phyloP scores from a whole-genome alignment of 2,329 filamentous ascomycete genomes.

The Pyrenophora graminea region DNA sequence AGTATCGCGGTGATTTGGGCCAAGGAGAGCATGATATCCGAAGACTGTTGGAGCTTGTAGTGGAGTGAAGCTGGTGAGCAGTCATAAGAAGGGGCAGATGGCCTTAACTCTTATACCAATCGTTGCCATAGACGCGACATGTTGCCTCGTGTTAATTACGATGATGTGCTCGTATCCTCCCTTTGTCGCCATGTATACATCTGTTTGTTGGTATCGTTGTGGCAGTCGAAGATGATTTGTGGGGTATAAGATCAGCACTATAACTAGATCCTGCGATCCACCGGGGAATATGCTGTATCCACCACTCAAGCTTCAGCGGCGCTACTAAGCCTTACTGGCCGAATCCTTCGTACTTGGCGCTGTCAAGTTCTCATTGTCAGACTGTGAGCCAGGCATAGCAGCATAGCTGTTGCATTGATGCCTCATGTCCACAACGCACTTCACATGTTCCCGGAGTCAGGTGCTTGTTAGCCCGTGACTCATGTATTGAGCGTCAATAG shows the following conservation, averaged over 20 bases:
- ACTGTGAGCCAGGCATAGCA: conserved; percentile 25
- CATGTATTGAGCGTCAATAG: background rate
- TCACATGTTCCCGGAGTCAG: background rate
- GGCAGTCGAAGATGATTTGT: conserved; percentile 5
- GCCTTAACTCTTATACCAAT: conserved; percentile 37
- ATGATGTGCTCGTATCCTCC: conserved; percentile 9
- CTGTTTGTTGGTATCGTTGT: conserved; percentile 8
- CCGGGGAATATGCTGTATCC: conserved; percentile 18
- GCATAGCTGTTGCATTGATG: conserved; percentile 8
- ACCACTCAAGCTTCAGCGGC: conserved; percentile 30
- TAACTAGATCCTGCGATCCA: conserved; percentile 36
- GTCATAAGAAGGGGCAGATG: conserved; percentile 19
- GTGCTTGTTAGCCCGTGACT: background rate
- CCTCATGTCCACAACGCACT: background rate
- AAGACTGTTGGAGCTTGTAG: conserved; percentile 15
- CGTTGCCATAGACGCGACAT: conserved; percentile 16
- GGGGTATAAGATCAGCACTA: conserved; percentile 24
- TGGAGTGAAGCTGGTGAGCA: conserved; percentile 18
- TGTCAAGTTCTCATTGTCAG: conserved; percentile 17
- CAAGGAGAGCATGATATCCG: conserved; percentile 41
- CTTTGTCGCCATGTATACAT: conserved; percentile 14
- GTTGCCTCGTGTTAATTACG: conserved; percentile 11
- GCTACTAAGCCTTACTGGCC: conserved; percentile 28
- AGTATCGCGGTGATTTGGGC: conserved; percentile 37
- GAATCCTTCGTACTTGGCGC: conserved; percentile 27